Evolutionary conservation across 2,329 filamentous ascomycete species (phyloP).

Genomic region (Colletotrichum sp.): DNA sequence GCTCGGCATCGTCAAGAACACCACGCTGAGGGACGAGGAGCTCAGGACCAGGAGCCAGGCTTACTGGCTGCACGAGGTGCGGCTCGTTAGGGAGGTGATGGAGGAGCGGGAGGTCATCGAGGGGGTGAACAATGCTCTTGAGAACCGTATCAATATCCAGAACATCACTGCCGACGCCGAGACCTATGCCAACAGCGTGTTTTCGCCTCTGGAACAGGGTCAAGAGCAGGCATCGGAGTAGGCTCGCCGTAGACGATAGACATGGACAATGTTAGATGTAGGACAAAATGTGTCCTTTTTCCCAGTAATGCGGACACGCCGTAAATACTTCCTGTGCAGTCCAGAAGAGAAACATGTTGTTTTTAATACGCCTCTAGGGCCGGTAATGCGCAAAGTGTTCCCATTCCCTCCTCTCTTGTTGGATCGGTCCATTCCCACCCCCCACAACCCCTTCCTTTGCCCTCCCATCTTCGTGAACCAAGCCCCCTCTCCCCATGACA

Average conservation of each 20-base stretch:
- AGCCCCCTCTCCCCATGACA: not conserved
- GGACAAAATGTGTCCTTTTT: not conserved
- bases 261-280: not conserved
- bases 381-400: not conserved
- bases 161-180: slow-evolving; percentile 68
- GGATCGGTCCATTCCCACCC: not conserved
- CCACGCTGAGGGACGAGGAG: slow-evolving; percentile 73
- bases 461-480: not conserved
- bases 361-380: slow-evolving; percentile 11
- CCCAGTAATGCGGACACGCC: not conserved
- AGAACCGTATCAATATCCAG: slow-evolving; percentile 66
- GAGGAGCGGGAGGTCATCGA: slow-evolving; percentile 78
- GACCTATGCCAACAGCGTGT: slow-evolving; percentile 54
- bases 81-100: slow-evolving; percentile 75
- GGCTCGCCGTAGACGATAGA: not conserved
- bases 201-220: slow-evolving; percentile 33
- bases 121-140: slow-evolving; percentile 70
- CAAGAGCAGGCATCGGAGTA: slow-evolving; percentile 4
- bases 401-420: not conserved
- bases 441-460: not conserved
- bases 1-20: slow-evolving; percentile 79
- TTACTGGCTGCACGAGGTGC: slow-evolving; percentile 84
- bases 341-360: not conserved
- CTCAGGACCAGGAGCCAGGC: slow-evolving; percentile 68
- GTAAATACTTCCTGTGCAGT: not conserved